Percentiles rank a stretch among this genome's conserved stretches.
Evolutionary conservation across 805 yeast species (phyloP).

Genomic region (Candida germanica): DNA sequence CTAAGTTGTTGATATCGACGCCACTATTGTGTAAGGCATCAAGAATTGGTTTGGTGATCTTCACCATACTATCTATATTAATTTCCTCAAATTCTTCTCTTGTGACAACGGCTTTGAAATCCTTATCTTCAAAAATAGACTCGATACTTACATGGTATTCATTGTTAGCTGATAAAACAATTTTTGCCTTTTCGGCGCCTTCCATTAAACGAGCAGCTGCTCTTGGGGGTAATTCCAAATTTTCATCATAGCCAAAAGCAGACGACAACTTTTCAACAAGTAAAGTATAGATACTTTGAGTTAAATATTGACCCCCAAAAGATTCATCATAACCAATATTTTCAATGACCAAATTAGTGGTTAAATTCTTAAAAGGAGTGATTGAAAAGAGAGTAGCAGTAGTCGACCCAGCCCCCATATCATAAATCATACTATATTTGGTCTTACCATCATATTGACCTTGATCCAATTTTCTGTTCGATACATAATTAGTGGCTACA

Average conservation of each 20-base stretch:
- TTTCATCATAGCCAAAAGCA: constrained; percentile 30
- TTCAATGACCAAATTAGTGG: constrained; percentile 55
- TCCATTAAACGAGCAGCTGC: constrained; percentile 68
- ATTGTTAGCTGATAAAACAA: constrained; percentile 79
- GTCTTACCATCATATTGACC: constrained; percentile 35
- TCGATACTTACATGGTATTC: constrained; percentile 81
- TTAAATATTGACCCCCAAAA: constrained; percentile 76
- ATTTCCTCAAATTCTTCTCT: constrained; percentile 78
- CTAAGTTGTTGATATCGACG: constrained; percentile 35
- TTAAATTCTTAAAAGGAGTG: constrained; percentile 40
- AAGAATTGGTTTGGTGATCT: constrained; percentile 53
- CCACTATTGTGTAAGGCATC: constrained; percentile 43
- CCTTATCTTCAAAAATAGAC: constrained; percentile 67
- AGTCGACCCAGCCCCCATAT: constrained; percentile 91
- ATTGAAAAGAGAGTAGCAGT: constrained; percentile 80
- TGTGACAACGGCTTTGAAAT: constrained; percentile 63
- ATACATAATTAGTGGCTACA: constrained; percentile 77
- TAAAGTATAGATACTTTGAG: constrained; percentile 59
- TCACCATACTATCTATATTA: constrained; percentile 40
- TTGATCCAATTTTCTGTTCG: constrained; percentile 41
- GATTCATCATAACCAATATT: constrained; percentile 67
- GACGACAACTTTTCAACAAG: constrained; percentile 58
- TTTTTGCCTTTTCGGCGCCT: constrained; percentile 85
- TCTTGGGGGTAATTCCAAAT: constrained; percentile 49
- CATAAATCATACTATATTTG: constrained; percentile 71